A percentile compares a stretch with the other conserved stretches of the same genome.
phyloP scores from a whole-genome alignment of 331 rosid genomes.

The Quercus tomentella region DNA sequence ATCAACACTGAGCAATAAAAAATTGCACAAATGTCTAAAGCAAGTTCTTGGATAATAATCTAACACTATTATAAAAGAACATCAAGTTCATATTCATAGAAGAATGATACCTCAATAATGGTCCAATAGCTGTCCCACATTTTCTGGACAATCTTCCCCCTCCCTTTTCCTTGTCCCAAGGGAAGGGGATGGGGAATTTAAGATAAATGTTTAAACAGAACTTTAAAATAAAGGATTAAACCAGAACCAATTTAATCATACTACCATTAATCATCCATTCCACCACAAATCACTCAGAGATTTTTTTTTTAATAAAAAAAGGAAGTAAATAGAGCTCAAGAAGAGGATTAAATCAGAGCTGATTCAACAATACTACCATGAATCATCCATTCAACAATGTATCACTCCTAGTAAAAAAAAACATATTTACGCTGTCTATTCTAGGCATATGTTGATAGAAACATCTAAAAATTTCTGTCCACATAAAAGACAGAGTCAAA shows the following conservation, averaged over 20 bases:
- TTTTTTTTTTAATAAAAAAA: too few species aligned
- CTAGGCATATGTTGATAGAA: too few species aligned
- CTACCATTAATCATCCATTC: background rate
- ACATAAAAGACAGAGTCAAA: background rate
- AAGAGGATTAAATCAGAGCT: too few species aligned
- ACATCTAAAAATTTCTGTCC: too few species aligned
- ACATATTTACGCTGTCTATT: too few species aligned
- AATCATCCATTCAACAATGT: too few species aligned
- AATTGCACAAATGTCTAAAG: background rate
- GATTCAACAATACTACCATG: too few species aligned
- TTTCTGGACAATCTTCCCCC: background rate
- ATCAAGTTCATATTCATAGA: background rate
- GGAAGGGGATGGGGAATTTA: too few species aligned
- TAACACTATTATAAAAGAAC: background rate
- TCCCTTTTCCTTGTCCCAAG: background rate
- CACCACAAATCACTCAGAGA: background rate
- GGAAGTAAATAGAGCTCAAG: too few species aligned
- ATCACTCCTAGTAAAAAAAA: too few species aligned
- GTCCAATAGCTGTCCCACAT: background rate
- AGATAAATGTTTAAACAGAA: too few species aligned
- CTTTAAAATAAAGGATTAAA: background rate
- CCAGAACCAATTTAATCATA: background rate
- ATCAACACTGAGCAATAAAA: constrained; percentile 1
- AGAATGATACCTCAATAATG: background rate
- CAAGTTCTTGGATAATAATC: background rate